Conservation (phyloP, 2,329 filamentous ascomycete species). For the Periglandula ipomoeae region DNA sequence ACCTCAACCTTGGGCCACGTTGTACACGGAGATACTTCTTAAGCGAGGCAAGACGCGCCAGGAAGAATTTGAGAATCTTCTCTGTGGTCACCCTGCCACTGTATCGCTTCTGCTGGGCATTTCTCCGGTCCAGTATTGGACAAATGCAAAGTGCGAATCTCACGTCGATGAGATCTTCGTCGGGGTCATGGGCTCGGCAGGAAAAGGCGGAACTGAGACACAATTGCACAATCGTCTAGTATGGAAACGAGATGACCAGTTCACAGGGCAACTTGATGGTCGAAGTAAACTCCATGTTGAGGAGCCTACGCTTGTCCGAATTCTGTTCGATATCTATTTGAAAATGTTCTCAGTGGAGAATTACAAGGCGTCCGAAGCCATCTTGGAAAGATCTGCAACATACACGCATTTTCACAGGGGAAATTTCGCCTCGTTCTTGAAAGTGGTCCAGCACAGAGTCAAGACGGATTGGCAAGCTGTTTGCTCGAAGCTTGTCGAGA, state of each 20-base stretch:
- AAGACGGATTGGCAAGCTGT: slow-evolving; percentile 25
- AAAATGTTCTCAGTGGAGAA: slow-evolving; percentile 36
- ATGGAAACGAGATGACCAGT: slow-evolving; percentile 27
- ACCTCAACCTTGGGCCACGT: slow-evolving; percentile 29
- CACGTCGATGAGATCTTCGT: slow-evolving; percentile 30
- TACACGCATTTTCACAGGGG: slow-evolving; percentile 27
- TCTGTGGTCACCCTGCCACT: slow-evolving; percentile 37
- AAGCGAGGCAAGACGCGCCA: slow-evolving; percentile 17
- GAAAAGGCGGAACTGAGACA: slow-evolving; percentile 7
- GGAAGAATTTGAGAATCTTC: slow-evolving; percentile 27
- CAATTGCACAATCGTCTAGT: slow-evolving; percentile 22
- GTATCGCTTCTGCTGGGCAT: slow-evolving; percentile 43
- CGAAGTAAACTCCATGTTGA: slow-evolving; percentile 23
- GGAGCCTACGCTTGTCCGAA: slow-evolving; percentile 24
- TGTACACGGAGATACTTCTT: slow-evolving; percentile 39
- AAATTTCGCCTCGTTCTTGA: slow-evolving; percentile 30
- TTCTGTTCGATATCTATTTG: slow-evolving; percentile 33
- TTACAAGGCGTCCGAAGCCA: not conserved
- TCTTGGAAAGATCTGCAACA: slow-evolving; percentile 5
- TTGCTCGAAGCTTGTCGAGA: slow-evolving; percentile 19
- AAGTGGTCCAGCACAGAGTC: slow-evolving; percentile 24
- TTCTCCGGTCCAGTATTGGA: slow-evolving; percentile 38
- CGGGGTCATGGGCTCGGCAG: slow-evolving; percentile 4
- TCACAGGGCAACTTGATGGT: slow-evolving; percentile 16
- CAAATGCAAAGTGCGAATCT: slow-evolving; percentile 34